A percentile compares a stretch with the other conserved stretches of the same genome.
These are phyloP conservation scores for Aspergillus intermedius DNA, from an alignment of 2,329 filamentous ascomycete genomes.

Conservation along the genomic window DNA sequence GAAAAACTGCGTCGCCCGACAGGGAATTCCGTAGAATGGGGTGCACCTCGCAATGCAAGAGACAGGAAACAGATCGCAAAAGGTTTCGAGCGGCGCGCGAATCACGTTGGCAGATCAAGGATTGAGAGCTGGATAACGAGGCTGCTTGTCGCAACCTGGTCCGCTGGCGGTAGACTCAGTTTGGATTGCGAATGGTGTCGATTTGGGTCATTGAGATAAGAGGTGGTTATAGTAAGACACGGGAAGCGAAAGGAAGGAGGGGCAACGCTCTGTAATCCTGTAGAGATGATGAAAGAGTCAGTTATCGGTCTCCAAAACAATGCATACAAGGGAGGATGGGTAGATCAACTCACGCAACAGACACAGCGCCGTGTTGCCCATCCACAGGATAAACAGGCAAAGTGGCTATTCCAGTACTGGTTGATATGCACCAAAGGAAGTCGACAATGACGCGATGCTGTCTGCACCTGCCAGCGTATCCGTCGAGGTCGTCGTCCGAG, in stretches of 20 bases:
- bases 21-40: neutral
- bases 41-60: neutral
- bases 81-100: neutral
- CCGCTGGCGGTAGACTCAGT: neutral
- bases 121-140: neutral
- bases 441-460: conserved; percentile 16
- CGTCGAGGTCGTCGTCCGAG: conserved; percentile 28
- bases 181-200: no score
- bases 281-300: neutral
- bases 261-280: no score
- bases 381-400: conserved; percentile 12
- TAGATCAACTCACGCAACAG: conserved; percentile 21
- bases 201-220: no score
- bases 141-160: neutral
- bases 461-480: conserved; percentile 10
- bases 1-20: neutral
- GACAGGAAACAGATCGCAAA: neutral
- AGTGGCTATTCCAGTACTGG: conserved; percentile 8
- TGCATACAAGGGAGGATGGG: neutral
- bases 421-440: conserved; percentile 12
- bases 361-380: conserved; percentile 16
- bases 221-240: no score
- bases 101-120: neutral
- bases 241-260: no score
- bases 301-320: neutral